Percentiles rank a stretch among this genome's conserved stretches.
phyloP scores from a whole-genome alignment of 306 rosid species.

The Prunus mira region DNA sequence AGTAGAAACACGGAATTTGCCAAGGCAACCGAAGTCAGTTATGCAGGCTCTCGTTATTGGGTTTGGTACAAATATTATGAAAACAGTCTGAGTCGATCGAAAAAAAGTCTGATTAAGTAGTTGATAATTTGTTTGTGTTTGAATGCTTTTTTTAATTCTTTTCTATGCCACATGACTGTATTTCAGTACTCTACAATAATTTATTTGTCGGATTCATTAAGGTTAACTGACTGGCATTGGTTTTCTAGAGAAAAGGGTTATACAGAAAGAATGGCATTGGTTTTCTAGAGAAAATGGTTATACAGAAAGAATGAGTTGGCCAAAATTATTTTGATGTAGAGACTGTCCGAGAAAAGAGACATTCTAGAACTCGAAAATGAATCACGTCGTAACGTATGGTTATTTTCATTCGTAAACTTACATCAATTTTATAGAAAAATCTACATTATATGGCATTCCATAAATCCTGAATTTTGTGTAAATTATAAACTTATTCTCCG shows the following conservation, averaged over 20 bases:
- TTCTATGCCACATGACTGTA: too few species aligned
- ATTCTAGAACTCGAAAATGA: not conserved
- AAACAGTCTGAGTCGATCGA: not conserved
- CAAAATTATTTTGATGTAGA: not conserved
- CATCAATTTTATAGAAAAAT: too few species aligned
- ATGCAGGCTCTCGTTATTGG: not conserved
- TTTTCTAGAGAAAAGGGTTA: not conserved
- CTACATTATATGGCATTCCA: too few species aligned
- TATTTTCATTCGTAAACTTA: too few species aligned
- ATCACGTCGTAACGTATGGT: too few species aligned
- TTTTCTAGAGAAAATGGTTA: not conserved
- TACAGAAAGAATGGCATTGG: not conserved
- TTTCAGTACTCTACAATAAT: too few species aligned
- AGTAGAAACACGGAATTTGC: not conserved
- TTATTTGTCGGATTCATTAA: not conserved
- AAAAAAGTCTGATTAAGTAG: not conserved
- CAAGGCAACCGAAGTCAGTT: not conserved
- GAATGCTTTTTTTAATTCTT: too few species aligned
- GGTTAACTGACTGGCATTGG: not conserved
- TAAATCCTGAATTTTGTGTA: too few species aligned
- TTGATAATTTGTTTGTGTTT: not conserved
- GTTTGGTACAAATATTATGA: not conserved
- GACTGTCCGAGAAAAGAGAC: not conserved
- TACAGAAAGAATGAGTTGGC: not conserved
- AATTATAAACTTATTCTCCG: too few species aligned